Base-by-base conservation (phyloP, 139 green algal species). In the Medakamo hakoo region DNA sequence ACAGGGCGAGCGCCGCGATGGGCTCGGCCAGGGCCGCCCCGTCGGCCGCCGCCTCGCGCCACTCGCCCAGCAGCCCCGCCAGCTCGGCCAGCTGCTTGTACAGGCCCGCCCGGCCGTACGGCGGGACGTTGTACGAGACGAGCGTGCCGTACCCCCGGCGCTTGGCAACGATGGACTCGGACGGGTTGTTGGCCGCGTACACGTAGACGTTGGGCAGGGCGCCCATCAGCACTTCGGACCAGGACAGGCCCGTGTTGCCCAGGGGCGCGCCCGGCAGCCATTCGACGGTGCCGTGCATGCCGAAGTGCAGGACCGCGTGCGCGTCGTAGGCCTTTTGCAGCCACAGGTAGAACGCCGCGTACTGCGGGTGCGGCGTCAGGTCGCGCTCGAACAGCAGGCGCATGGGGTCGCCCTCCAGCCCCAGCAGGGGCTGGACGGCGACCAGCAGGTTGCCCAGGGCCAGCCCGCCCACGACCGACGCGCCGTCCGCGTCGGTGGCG, bases 241-340 rank as follows among this genome's bases (percentile, higher is more conserved):
- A 92, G 31, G 63, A 83, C 27, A 85, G 66, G 1, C 84, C 86
- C 1, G 81, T 88, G 71, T 94, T 92, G 48, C 87, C 87, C 26
- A 98, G 79, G 1, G 88, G 88, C 3, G 81, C 75, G 1, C 92
- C 92, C 20, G 92, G 92, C 63, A 98, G 84, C 89, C 90, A 97
- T 75, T 97, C 90, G 58, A 94, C 85, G 0, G 92, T 98, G 68
- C 92, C 92, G 71, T 98, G 92, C 87, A 96, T 98, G 64, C 92
- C 92, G 72, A 97, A 93, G 80, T 98, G 92, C 64, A 98, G 57
- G 32, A 98, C 78, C 0, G 83, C 88, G 59, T 95, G 78, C 0
- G 86, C 85, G 19, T 78, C 24, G 65, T 79, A 87, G 2, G 73
- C 80, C 49, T 86, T 66, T 64, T 81, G 64, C 30, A 97, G 73